A percentile compares a stretch with the other conserved stretches of the same genome.
Evolutionary conservation across 2,329 filamentous ascomycete genomes (phyloP).

Genomic region (Fusarium irregulare): DNA sequence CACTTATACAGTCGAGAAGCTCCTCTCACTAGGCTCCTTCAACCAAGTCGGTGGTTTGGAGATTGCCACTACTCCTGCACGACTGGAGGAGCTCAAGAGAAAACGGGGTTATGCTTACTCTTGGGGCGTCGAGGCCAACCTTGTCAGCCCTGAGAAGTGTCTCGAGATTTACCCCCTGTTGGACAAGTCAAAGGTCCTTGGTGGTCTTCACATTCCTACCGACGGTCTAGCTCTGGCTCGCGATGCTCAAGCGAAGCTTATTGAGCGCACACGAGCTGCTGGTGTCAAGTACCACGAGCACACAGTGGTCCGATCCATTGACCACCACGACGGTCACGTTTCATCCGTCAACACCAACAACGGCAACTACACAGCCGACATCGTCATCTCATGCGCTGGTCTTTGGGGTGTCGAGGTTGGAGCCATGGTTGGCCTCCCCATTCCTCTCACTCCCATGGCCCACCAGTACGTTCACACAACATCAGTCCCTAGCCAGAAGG

Average conservation of each 20-base stretch:
- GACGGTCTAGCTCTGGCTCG: constrained; percentile 72
- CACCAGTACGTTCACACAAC: constrained; percentile 75
- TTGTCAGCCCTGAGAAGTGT: constrained; percentile 66
- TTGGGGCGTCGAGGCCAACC: constrained; percentile 67
- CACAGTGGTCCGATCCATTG: constrained; percentile 69
- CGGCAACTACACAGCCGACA: constrained; percentile 65
- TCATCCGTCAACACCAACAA: constrained; percentile 65
- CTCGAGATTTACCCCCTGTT: constrained; percentile 64
- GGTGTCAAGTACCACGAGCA: constrained; percentile 68
- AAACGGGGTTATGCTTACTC: constrained; percentile 70
- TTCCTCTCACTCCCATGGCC: constrained; percentile 70
- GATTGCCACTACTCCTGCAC: constrained; percentile 68
- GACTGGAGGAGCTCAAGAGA: constrained; percentile 70
- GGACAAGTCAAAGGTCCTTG: constrained; percentile 64
- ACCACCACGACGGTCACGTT: constrained; percentile 59
- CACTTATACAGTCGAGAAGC: constrained; percentile 70
- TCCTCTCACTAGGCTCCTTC: constrained; percentile 68
- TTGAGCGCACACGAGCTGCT: constrained; percentile 66
- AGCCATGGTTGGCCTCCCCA: constrained; percentile 67
- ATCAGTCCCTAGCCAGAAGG: constrained; percentile 56
- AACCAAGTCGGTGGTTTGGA: constrained; percentile 73
- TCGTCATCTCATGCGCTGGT: constrained; percentile 71
- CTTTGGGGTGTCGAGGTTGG: constrained; percentile 76
- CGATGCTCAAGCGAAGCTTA: constrained; percentile 69
- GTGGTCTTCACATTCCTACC: constrained; percentile 69